phyloP scores from a whole-genome alignment of 257 asterid species.

The Nicotiana benthamiana region DNA sequence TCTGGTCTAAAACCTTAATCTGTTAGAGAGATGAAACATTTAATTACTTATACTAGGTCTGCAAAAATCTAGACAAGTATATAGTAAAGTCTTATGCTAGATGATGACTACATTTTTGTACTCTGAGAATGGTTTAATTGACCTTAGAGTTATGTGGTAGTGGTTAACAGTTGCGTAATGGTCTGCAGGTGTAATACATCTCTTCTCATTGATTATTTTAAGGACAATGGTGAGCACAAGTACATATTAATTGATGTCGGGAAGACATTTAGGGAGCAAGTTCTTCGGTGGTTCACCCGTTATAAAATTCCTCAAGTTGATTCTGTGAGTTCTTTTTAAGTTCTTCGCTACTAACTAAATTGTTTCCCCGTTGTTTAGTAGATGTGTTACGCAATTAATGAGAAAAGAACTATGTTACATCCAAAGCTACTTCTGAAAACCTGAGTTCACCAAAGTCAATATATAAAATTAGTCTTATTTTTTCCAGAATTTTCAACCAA shows the following conservation, averaged over 20 bases:
- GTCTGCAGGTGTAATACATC: constrained; percentile 89
- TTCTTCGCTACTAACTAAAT: background rate
- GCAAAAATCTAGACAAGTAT: background rate
- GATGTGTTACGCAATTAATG: background rate
- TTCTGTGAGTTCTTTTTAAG: constrained; percentile 57
- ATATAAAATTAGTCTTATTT: background rate
- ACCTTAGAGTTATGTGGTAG: background rate
- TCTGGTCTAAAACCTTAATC: background rate
- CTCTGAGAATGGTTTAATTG: background rate
- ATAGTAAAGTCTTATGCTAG: background rate
- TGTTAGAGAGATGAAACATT: background rate
- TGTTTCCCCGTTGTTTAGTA: background rate
- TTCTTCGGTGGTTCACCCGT: constrained; percentile 85
- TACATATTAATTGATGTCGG: constrained; percentile 90
- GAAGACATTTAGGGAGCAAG: constrained; percentile 96
- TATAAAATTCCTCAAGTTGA: constrained; percentile 76
- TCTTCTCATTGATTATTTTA: constrained; percentile 74
- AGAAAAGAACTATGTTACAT: background rate
- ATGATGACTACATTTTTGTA: background rate
- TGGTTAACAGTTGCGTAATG: constrained; percentile 13
- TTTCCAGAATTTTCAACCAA: background rate
- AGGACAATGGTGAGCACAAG: constrained; percentile 48
- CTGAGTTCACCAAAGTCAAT: background rate
- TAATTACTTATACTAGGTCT: constrained; percentile 1
- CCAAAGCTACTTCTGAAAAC: background rate